Evolutionary conservation across 805 yeast species (phyloP).

Genomic region (Candida dendrica): DNA sequence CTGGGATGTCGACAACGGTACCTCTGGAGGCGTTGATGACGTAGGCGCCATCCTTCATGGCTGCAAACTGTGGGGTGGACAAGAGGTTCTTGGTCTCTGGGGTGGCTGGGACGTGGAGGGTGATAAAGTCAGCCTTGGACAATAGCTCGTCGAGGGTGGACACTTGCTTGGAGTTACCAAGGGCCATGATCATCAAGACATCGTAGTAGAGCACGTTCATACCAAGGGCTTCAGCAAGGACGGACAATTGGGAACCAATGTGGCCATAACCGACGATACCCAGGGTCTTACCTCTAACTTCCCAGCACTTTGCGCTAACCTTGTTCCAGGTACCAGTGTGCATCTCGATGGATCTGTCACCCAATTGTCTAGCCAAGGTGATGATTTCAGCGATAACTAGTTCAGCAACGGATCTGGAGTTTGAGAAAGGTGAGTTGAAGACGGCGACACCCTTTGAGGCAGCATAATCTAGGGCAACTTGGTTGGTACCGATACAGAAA

Average conservation of each 20-base stretch:
- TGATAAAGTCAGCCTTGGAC: conserved; percentile 75
- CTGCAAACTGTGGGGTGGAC: conserved; percentile 84
- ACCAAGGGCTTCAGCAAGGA: conserved; percentile 95
- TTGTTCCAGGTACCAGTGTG: conserved; percentile 98
- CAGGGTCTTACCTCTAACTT: conserved; percentile 95
- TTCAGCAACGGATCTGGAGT: conserved; percentile 98
- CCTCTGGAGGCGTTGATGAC: conserved; percentile 96
- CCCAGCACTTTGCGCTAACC: conserved; percentile 94
- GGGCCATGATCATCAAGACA: conserved; percentile 84
- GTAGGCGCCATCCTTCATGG: conserved; percentile 95
- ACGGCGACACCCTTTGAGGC: conserved; percentile 93
- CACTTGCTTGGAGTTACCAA: conserved; percentile 96
- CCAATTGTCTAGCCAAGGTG: conserved; percentile 89
- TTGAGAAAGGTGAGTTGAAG: conserved; percentile 96
- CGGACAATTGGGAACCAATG: conserved; percentile 95
- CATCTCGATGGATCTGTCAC: conserved; percentile 92
- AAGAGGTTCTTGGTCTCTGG: conserved; percentile 87
- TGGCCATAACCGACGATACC: conserved; percentile 98
- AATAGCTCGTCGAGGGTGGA: conserved; percentile 77
- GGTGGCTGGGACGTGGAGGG: conserved; percentile 92
- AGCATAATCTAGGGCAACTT: conserved; percentile 88
- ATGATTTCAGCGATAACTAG: conserved; percentile 93
- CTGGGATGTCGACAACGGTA: conserved; percentile 94
- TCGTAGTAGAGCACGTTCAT: conserved; percentile 94
- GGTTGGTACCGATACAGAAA: conserved; percentile 99